Percentiles rank a stretch among this genome's conserved stretches.
These are phyloP conservation scores for Hymenoscyphus occultus DNA, from an alignment of 2,329 filamentous ascomycete species.

Conservation along the genomic window DNA sequence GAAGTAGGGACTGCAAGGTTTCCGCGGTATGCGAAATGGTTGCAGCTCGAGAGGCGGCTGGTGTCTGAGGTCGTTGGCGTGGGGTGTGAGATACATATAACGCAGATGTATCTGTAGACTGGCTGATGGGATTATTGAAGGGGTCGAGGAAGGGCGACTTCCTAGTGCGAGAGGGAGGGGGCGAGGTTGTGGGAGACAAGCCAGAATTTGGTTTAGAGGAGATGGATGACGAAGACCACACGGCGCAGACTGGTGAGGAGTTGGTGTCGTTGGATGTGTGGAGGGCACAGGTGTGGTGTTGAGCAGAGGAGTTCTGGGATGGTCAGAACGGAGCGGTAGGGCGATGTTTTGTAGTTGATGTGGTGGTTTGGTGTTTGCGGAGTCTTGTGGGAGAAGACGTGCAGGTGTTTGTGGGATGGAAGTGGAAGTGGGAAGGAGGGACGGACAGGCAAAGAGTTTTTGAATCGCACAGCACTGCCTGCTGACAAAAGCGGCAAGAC, in stretches of 20 bases:
- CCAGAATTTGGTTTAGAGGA: background rate
- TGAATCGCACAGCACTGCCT: background rate
- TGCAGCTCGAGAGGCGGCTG: constrained; percentile 92
- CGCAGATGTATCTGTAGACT: constrained; percentile 37
- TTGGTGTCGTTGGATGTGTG: background rate
- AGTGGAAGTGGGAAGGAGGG: background rate
- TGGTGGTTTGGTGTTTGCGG: background rate
- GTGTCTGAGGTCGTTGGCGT: constrained; percentile 88
- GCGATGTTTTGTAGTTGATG: background rate
- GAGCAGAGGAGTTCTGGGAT: constrained; percentile 3
- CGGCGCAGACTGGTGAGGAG: background rate
- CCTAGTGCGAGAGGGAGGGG: constrained; percentile 5
- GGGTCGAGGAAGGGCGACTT: constrained; percentile 22
- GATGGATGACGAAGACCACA: constrained; percentile 1
- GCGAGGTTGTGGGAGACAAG: background rate
- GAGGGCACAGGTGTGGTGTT: background rate
- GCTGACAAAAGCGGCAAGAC: background rate
- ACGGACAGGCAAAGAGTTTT: background rate
- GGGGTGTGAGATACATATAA: constrained; percentile 45
- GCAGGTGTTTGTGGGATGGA: constrained; percentile 10
- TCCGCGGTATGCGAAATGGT: constrained; percentile 93
- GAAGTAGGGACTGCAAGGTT: constrained; percentile 85
- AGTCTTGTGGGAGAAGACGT: constrained; percentile 13
- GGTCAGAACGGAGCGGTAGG: background rate
- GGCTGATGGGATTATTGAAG: constrained; percentile 34